Conservation (phyloP, 805 yeast species). For the Myxozyma geophila region DNA sequence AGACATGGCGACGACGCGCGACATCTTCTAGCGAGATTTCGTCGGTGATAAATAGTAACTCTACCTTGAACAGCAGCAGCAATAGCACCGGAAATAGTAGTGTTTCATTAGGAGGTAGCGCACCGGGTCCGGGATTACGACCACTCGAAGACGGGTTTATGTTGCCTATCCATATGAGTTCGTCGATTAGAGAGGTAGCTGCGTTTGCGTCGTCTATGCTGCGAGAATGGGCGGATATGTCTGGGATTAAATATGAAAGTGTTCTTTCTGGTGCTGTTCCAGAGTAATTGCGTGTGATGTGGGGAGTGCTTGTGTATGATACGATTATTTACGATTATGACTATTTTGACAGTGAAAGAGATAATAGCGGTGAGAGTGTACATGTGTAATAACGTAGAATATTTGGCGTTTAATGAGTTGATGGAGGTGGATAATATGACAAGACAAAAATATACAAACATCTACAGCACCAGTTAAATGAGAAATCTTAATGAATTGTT, state of each 20-base stretch:
- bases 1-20: slow-evolving; percentile 32
- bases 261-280: slow-evolving; percentile 16
- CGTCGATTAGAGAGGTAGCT: slow-evolving; percentile 49
- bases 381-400: too few relatives aligned
- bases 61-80: background rate
- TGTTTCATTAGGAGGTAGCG: slow-evolving; percentile 24
- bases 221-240: slow-evolving; percentile 44
- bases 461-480: too few relatives aligned
- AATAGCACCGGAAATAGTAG: background rate
- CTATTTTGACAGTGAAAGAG: too few relatives aligned
- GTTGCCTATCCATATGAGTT: slow-evolving; percentile 47
- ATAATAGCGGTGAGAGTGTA: too few relatives aligned
- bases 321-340: too few relatives aligned
- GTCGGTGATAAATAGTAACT: background rate
- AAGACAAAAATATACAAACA: too few relatives aligned
- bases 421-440: too few relatives aligned
- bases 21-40: background rate
- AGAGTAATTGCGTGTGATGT: slow-evolving; percentile 1
- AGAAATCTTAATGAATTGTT: too few relatives aligned
- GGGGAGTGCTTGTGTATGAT: background rate
- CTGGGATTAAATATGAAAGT: slow-evolving; percentile 56
- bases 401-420: too few relatives aligned
- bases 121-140: slow-evolving; percentile 32
- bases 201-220: slow-evolving; percentile 47
- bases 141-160: slow-evolving; percentile 46